Conservation (phyloP, 2,329 filamentous ascomycete genomes). For the Teratosphaeriaceae sp. region DNA sequence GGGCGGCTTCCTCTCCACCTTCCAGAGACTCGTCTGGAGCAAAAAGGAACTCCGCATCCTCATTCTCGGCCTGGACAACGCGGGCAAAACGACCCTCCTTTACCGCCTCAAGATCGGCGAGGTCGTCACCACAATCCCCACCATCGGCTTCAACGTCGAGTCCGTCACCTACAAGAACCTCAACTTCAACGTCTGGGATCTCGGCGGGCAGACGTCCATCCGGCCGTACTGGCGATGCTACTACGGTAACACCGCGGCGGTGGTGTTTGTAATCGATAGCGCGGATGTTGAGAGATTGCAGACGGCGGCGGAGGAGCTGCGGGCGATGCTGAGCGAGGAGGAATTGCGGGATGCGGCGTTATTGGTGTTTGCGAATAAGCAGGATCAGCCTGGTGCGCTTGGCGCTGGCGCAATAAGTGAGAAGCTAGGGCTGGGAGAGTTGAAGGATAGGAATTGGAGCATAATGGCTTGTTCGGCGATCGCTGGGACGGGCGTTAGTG, state of each 20-base stretch:
- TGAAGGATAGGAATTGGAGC: slow-evolving; percentile 97
- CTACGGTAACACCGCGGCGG: slow-evolving; percentile 96
- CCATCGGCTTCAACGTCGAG: slow-evolving; percentile 98
- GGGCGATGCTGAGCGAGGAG: slow-evolving; percentile 94
- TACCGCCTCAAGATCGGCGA: slow-evolving; percentile 97
- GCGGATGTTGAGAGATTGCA: slow-evolving; percentile 94
- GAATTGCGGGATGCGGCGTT: slow-evolving; percentile 89
- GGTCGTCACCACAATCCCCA: slow-evolving; percentile 97
- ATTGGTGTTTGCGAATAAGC: slow-evolving; percentile 97
- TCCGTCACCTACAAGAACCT: slow-evolving; percentile 97
- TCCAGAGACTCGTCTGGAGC: slow-evolving; percentile 70
- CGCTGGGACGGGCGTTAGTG: slow-evolving; percentile 86
- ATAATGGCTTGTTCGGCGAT: slow-evolving; percentile 97
- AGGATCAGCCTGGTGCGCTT: slow-evolving; percentile 95
- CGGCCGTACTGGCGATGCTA: slow-evolving; percentile 99
- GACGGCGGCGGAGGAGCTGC: slow-evolving; percentile 86
- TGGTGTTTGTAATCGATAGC: slow-evolving; percentile 97
- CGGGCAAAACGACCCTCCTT: slow-evolving; percentile 92
- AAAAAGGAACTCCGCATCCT: slow-evolving; percentile 99
- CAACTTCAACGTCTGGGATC: slow-evolving; percentile 98
- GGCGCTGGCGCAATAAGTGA: slow-evolving; percentile 96
- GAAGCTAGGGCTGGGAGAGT: slow-evolving; percentile 78
- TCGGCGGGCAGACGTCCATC: slow-evolving; percentile 97
- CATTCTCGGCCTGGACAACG: slow-evolving; percentile 69
- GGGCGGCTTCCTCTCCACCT: slow-evolving; percentile 51